phyloP scores from a whole-genome alignment of 129 eudicot species.

The Mikania micrantha region DNA sequence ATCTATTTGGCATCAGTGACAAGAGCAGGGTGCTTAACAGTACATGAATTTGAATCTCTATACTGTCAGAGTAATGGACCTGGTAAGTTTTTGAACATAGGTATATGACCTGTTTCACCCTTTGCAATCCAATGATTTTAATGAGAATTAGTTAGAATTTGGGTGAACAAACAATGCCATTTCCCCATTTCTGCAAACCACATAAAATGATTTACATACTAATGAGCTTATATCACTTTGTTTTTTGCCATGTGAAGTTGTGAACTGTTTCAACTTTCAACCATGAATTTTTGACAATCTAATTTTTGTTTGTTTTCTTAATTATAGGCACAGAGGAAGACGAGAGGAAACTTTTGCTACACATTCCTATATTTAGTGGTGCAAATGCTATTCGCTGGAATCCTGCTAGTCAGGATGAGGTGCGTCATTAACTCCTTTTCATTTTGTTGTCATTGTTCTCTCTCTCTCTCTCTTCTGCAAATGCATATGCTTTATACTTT shows the following conservation, averaged over 20 bases:
- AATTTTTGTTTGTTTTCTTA: background rate
- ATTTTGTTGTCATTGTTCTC: background rate
- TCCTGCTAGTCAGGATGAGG: constrained; percentile 92
- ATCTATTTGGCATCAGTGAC: constrained; percentile 82
- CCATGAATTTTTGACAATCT: background rate
- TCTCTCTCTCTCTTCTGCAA: background rate
- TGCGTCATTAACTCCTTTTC: constrained; percentile 3
- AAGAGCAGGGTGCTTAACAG: constrained; percentile 79
- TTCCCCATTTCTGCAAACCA: background rate
- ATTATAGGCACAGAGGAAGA: constrained; percentile 47
- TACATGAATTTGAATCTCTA: constrained; percentile 79
- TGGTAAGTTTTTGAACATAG: constrained; percentile 28
- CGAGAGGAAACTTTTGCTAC: constrained; percentile 60
- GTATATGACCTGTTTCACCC: background rate
- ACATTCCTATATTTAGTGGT: constrained; percentile 38
- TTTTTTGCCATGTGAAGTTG: background rate
- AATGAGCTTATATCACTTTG: background rate
- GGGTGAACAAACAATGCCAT: background rate
- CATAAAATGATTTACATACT: background rate
- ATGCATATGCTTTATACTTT: background rate
- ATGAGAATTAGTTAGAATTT: background rate
- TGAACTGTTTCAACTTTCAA: background rate
- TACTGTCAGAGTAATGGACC: constrained; percentile 43
- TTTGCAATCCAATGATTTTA: background rate
- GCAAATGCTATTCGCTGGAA: constrained; percentile 80